Evolutionary conservation across 2,329 filamentous ascomycete species (phyloP).

Genomic region (Periconia sp.): DNA sequence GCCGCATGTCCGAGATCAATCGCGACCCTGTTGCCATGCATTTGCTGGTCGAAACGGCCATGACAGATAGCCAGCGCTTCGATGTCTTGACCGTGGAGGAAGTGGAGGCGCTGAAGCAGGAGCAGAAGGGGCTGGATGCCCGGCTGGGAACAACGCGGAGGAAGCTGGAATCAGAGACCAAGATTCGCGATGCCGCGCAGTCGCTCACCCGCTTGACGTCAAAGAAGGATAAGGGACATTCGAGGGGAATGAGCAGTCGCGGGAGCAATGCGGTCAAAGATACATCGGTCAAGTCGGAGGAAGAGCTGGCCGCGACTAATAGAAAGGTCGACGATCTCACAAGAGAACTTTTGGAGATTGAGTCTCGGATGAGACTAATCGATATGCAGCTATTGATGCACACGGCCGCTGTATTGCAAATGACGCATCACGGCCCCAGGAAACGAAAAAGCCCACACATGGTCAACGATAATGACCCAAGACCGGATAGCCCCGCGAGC

Average conservation of each 20-base stretch:
- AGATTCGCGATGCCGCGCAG: conserved; percentile 89
- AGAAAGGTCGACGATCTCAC: conserved; percentile 85
- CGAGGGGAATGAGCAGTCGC: conserved; percentile 55
- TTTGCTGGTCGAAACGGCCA: conserved; percentile 87
- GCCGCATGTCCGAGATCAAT: conserved; percentile 35
- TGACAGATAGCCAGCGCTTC: conserved; percentile 83
- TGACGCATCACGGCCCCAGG: conserved; percentile 77
- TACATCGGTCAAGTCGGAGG: conserved; percentile 61
- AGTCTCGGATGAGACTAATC: conserved; percentile 72
- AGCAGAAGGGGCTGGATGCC: conserved; percentile 69
- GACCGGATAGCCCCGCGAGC: conserved; percentile 76
- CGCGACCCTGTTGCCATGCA: conserved; percentile 77
- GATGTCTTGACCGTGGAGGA: conserved; percentile 89
- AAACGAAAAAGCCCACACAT: conserved; percentile 56
- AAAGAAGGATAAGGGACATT: conserved; percentile 52
- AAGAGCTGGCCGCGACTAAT: conserved; percentile 72
- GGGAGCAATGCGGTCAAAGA: conserved; percentile 47
- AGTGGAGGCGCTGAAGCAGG: conserved; percentile 88
- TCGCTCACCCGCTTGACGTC: conserved; percentile 82
- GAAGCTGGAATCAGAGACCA: conserved; percentile 85
- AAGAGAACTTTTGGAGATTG: conserved; percentile 75
- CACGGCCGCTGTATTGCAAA: conserved; percentile 86
- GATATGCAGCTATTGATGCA: conserved; percentile 81
- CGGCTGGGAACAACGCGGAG: conserved; percentile 81
- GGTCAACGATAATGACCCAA: conserved; percentile 31